Evolutionary conservation across 352 stramenopile genomes (phyloP).

Genomic region (Phytophthora macrochlamydospora): DNA sequence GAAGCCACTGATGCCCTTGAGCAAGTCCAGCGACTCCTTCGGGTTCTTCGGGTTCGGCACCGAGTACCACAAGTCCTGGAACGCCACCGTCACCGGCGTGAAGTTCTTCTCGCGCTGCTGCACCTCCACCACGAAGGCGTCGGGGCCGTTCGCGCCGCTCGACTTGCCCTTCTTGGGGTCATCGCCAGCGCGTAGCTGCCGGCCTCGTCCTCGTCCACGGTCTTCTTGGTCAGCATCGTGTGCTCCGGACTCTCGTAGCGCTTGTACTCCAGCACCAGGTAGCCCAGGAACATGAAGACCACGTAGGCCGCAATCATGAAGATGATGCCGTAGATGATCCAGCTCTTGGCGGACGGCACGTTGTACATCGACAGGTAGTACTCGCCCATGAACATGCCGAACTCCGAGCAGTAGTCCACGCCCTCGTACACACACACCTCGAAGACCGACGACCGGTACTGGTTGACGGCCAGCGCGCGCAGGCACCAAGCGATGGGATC

Average conservation of each 20-base stretch:
- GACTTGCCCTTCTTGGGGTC: constrained; percentile 27
- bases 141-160: constrained; percentile 1
- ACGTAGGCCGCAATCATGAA: constrained; percentile 1
- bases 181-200: constrained; percentile 16
- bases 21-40: constrained; percentile 62
- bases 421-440: constrained; percentile 3
- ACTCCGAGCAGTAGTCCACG: constrained; percentile 1
- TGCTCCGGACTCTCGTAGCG: constrained; percentile 3
- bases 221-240: constrained; percentile 3
- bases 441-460: constrained; percentile 1
- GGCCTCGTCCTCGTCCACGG: constrained; percentile 1
- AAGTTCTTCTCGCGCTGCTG: constrained; percentile 35
- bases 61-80: constrained; percentile 51
- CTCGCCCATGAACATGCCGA: constrained; percentile 2
- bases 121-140: constrained; percentile 4
- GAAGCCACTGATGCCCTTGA: constrained; percentile 57
- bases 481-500: neutral
- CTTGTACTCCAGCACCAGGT: constrained; percentile 2
- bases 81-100: constrained; percentile 40
- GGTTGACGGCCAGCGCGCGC: neutral
- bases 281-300: constrained; percentile 1
- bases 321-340: constrained; percentile 2
- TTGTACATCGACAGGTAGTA: constrained; percentile 4
- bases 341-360: constrained; percentile 1
- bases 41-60: constrained; percentile 37